These are phyloP conservation scores for Herpetomonas samuelpessoai DNA, from an alignment of 208 protist species.

Conservation along the genomic window DNA sequence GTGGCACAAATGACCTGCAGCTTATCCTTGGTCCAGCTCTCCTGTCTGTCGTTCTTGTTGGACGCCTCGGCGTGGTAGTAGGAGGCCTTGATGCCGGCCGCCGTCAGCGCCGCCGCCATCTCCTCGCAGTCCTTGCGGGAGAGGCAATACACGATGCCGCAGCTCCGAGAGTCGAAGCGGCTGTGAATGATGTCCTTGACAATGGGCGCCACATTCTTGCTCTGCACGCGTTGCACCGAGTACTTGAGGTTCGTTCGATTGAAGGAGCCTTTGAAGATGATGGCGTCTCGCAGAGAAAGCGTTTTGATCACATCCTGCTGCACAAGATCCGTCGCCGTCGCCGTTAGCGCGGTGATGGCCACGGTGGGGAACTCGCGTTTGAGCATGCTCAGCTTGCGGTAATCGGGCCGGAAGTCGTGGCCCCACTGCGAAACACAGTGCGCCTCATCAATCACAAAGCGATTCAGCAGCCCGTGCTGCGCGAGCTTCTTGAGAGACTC, in stretches of 20 bases:
- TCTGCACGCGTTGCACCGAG: slow-evolving; percentile 58
- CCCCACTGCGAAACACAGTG: slow-evolving; percentile 98
- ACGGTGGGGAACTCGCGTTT: slow-evolving; percentile 60
- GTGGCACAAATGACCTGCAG: slow-evolving; percentile 96
- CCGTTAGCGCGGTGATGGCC: slow-evolving; percentile 82
- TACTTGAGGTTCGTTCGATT: slow-evolving; percentile 75
- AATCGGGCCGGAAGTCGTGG: slow-evolving; percentile 94
- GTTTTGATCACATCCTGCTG: slow-evolving; percentile 87
- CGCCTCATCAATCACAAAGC: slow-evolving; percentile 95
- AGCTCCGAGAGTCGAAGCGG: slow-evolving; percentile 56
- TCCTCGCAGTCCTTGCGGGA: slow-evolving; percentile 82
- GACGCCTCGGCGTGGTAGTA: slow-evolving; percentile 78
- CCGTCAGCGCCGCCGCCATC: slow-evolving; percentile 56
- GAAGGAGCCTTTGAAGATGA: slow-evolving; percentile 88
- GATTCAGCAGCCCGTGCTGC: slow-evolving; percentile 47
- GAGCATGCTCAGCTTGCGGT: slow-evolving; percentile 74
- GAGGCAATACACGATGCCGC: slow-evolving; percentile 87
- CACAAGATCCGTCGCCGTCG: slow-evolving; percentile 83
- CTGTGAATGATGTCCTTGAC: slow-evolving; percentile 67
- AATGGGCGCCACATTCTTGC: slow-evolving; percentile 34
- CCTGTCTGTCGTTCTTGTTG: slow-evolving; percentile 74
- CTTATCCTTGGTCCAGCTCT: slow-evolving; percentile 88
- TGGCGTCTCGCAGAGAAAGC: slow-evolving; percentile 45
- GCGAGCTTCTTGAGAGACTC: slow-evolving; percentile 45
- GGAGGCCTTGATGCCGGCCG: slow-evolving; percentile 50